Base-by-base conservation (phyloP, 306 rosid species). In the Corylus avellana region DNA sequence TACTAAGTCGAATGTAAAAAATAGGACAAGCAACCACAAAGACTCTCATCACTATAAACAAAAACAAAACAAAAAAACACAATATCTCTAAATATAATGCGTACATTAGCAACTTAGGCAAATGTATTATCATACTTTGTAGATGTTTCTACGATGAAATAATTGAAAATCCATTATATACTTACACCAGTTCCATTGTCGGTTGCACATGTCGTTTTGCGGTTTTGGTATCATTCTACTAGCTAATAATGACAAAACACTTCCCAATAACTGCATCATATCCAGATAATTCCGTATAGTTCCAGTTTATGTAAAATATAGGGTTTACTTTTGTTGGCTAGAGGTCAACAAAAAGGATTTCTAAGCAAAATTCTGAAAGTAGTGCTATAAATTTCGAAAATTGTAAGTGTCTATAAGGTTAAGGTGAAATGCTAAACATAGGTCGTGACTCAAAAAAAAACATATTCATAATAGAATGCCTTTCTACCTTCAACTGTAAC, bases 1-100 rank as follows among this genome's bases (percentile, higher is more conserved):
- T 42, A 76, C 72, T 13, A 79, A 75, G 63, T 29, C 16, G 1
- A 64, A 10, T 42, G 42, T 42, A 49, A 72, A 71, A 77, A 35
- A 75, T 72, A 47, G 35, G 47, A 51, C 20, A 73, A 6, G 32
- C 25, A 82, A 32, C 27, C 13, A 0, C 64, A 18, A 51, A 22
- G 63, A 46, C 44, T 22, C 42, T 2, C 71, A 58, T 59, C 13
- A 75, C 44, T 7, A 25, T 75, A 50, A 67, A 67, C 51, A 39
- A 68, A 68, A 39, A 17, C 4, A 17, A 9, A 9, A 32, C 7
- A 11, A 64, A 35, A 4, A 6, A 6, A 42, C 46, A 42, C 46
- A 6, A 6, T 42, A 42, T 6, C n/a, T 66, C 47, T 35, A 16
- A 66, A 37, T 7, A 39, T 35, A 35, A 37, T 14, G 47, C 3